Base-by-base conservation (phyloP, 176 grass and related monocot genomes). In the Canna indica region DNA sequence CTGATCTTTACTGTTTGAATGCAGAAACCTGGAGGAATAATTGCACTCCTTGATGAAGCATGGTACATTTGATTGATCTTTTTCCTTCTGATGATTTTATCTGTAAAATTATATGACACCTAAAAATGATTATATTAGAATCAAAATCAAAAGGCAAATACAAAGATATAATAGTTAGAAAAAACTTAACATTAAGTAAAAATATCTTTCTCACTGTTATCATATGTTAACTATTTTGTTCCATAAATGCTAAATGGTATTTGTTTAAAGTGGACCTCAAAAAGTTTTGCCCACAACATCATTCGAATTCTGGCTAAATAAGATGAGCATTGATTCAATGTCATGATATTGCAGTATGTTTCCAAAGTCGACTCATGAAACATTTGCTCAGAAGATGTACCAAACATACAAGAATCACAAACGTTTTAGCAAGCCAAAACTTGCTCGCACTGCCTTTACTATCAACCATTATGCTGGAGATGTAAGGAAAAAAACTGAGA, bases 11-110 rank as follows among this genome's bases (percentile, higher is more conserved):
- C 79, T 65, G 27, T 77, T 57, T 82, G 15, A 33, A 53, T 81
- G 79, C 85, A 96, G 92, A 96, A 96, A 96, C 86, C 88, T 77
- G 92, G 92, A 77, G 92, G 92, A 47, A 96, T 96, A 87, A 90
- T 96, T 81, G 92, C 92, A 64, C 88, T 96, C 36, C 86, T 96
- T 69, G 92, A 96, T 50, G 92, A 96, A 75, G 92, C 92, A 83
- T 96, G 92, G 92, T 96, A 96, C 71, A 81, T 64, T 1, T 38
- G 22, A 22, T 66, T 60, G 27, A 22, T 30, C 24, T 9, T 32
- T 60, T 29, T 4, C 58, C 0, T 60, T 30, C 31, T 8, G 10
- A 8, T 30, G 9, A 60, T 30, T 2, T 30, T 60, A 60, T 60
- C 9, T 30, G 9, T 28, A 30, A 8, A 31, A 30, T 22, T 13